Conservation (phyloP, 2,329 filamentous ascomycete genomes). For the Leptographium radiaticola region DNA sequence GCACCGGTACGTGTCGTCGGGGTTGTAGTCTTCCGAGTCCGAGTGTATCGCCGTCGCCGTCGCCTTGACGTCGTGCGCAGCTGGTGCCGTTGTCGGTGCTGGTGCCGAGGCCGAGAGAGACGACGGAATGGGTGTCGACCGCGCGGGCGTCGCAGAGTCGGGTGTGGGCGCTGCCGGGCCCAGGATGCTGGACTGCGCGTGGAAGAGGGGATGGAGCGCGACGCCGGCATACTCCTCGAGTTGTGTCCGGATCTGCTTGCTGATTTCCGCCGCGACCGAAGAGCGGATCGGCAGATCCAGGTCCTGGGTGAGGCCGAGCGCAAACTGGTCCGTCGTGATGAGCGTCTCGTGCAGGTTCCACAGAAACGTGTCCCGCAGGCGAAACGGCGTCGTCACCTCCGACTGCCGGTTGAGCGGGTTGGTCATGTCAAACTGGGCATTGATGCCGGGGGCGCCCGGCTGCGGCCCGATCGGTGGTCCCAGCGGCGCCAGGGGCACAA, state of each 20-base stretch:
- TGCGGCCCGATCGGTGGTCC: slow-evolving; percentile 11
- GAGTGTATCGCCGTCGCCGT: slow-evolving; percentile 50
- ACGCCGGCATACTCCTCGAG: slow-evolving; percentile 93
- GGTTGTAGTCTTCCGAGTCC: slow-evolving; percentile 66
- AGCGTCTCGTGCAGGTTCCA: slow-evolving; percentile 96
- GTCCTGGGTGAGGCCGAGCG: slow-evolving; percentile 80
- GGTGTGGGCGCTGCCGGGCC: background rate
- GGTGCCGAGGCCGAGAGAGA: slow-evolving; percentile 42
- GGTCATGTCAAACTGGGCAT: slow-evolving; percentile 54
- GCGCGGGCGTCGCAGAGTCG: background rate
- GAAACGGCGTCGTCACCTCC: slow-evolving; percentile 70
- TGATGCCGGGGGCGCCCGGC: slow-evolving; percentile 39
- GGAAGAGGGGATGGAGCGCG: slow-evolving; percentile 84
- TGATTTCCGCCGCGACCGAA: slow-evolving; percentile 63
- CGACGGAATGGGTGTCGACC: slow-evolving; percentile 17
- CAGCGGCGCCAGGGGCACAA: slow-evolving; percentile 38
- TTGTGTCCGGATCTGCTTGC: slow-evolving; percentile 87
- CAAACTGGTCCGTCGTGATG: slow-evolving; percentile 91
- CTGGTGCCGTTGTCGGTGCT: slow-evolving; percentile 11
- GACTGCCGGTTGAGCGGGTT: slow-evolving; percentile 67
- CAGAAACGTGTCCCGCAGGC: slow-evolving; percentile 86
- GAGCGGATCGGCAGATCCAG: slow-evolving; percentile 73
- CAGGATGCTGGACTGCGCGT: slow-evolving; percentile 29
- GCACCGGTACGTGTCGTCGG: slow-evolving; percentile 89
- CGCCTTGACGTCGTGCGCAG: slow-evolving; percentile 41